Percentiles rank a stretch among this genome's conserved stretches.
Conservation (phyloP, 352 stramenopile species). For the Phytophthora litchii region DNA sequence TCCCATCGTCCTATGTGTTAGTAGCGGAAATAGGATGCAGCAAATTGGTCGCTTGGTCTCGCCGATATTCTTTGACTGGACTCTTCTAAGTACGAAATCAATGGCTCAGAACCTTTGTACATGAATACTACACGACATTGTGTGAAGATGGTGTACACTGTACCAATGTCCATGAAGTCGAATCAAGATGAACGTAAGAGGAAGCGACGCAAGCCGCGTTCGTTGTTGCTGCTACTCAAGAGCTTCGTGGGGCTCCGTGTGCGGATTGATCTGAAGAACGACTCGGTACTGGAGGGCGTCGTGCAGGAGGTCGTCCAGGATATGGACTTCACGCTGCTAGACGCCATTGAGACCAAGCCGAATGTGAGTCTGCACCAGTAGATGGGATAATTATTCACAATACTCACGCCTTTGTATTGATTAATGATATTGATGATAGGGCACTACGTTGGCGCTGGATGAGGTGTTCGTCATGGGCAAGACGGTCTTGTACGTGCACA, state of each 20-base stretch:
- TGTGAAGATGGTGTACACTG: conserved; percentile 10
- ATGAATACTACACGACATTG: not conserved
- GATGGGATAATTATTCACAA: not conserved
- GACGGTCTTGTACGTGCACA: conserved; percentile 87
- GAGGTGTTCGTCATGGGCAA: conserved; percentile 91
- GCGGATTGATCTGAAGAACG: conserved; percentile 86
- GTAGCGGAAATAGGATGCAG: not conserved
- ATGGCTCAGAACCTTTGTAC: conserved; percentile 26
- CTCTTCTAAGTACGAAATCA: conserved; percentile 45
- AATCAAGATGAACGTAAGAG: conserved; percentile 2
- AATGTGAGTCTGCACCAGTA: conserved; percentile 41
- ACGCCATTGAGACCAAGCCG: conserved; percentile 77
- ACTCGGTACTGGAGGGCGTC: conserved; percentile 75
- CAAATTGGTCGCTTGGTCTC: not conserved
- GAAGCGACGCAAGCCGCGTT: conserved; percentile 51
- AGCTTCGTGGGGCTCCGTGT: conserved; percentile 84
- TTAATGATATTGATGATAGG: conserved; percentile 38
- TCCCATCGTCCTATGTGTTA: conserved; percentile 74
- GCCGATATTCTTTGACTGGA: conserved; percentile 11
- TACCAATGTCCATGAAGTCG: conserved; percentile 15
- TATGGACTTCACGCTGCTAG: conserved; percentile 87
- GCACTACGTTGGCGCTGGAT: conserved; percentile 62
- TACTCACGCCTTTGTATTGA: not conserved
- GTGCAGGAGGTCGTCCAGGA: conserved; percentile 86
- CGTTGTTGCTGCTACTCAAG: conserved; percentile 82